Base-by-base conservation (phyloP, 805 yeast species). In the Metschnikowia drakensbergensis region DNA sequence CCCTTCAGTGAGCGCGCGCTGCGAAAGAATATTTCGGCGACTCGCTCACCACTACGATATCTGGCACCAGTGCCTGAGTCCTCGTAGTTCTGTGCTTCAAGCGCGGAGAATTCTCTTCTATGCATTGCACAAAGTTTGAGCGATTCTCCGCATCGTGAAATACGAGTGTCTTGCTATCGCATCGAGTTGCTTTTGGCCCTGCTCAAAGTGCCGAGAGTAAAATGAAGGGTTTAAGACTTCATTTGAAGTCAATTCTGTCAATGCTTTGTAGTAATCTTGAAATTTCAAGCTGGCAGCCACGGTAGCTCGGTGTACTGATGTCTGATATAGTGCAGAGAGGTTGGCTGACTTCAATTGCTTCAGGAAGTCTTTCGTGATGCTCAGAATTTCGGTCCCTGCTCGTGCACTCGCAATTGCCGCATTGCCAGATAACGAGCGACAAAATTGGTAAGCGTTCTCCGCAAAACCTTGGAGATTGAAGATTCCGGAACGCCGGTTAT, bases 161-260 rank as follows among this genome's bases (percentile, higher is more conserved):
- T 33, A 42, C 13, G 37, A 42, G 31, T 33, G 31, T 32, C n/a
- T 33, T 10, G 45, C 45, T 17, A 33, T 26, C 23, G n/a, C 30
- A 33, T 42, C 45, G 13, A 42, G 26, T 26, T 25, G 31, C 31
- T 26, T 26, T 17, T 42, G 45, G 13, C 30, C 45, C 45, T 13
- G 26, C 17, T 10, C 34, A 32, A 40, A 25, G 3, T 23, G 36
- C 30, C 10, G 43, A 5, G 29, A 6, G 33, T 4, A 31, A 11
- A 31, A n/a, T 10, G 30, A 23, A 5, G 13, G 11, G 17, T 23
- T 30, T 36, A 27, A 40, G 5, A 9, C 22, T 13, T 26, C 8
- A 8, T n/a, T 8, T n/a, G 29, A 11, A n/a, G 22, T n/a, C 22
- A n/a, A 37, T 10, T 11, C 11, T 7, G 39, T 26, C 7, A 37